Evolutionary conservation across 768 basidiomycete species (phyloP), one percentile per base, ranked within the genome.

Genomic region (Ephemerocybe angulata): DNA sequence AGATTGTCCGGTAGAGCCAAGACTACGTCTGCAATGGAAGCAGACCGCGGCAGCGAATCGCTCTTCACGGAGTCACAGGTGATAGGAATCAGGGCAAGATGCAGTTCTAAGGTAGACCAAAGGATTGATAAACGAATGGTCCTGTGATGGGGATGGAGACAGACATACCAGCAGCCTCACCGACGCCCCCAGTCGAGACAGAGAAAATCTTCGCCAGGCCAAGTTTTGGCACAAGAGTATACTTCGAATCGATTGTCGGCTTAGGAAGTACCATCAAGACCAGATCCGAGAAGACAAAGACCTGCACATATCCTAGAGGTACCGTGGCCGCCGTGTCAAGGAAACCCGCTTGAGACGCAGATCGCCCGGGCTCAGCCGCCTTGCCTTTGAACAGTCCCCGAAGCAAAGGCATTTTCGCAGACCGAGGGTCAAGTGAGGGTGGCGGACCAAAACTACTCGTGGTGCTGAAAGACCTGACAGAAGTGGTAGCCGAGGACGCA

Each of bases 251-350:
- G 25, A 40, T 51, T 25, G 55, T 60, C 29, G 58, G 50, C 35
- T 65, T 55, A 17, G 54, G 58, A 1, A 56, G 57, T 17, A 82
- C 78, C 27, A 91, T 65, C n/a, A 92, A 60, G 46, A 89, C 65
- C 29, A 92, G 54, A 65, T 93, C 90, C 17, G 81, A 81, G 68
- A 92, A 90, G 13, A 88, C 77, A 53, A 77, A 74, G 35, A 65
- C 72, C 57, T 71, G 71, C 17, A 73, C 63, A 56, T 25, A 48
- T 21, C 38, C 54, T 12, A 21, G 47, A 2, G 63, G 58, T 21
- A 61, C 48, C 33, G 58, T 33, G 12, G 35, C 17, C 21, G 17
- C 33, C 13, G n/a, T 17, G n/a, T 22, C 41, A 17, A 46, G n/a
- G 17, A 17, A 44, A 24, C 31, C 27, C 28, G 11, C 42, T 2